These are phyloP conservation scores for Trichosporon faecale DNA, from an alignment of 1,284 basidiomycete species.

Conservation along the genomic window DNA sequence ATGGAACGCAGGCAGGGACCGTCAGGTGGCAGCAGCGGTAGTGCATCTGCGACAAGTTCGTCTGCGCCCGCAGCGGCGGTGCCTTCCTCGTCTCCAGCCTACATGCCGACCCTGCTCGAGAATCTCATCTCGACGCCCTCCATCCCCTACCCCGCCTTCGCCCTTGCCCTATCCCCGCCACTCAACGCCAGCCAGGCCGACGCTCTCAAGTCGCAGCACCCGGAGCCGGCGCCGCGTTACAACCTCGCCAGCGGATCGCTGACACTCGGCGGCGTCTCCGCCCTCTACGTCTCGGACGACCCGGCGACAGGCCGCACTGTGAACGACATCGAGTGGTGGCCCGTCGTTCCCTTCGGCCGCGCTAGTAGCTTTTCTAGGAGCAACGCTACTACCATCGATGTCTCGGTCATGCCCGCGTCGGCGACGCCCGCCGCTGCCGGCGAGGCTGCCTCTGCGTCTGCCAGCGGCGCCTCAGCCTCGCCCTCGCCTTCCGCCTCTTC, in stretches of 20 bases:
- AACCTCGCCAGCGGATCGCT: conserved; percentile 28
- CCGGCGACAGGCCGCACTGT: conserved; percentile 29
- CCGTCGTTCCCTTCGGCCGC: conserved; percentile 41
- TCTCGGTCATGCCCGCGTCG: background rate
- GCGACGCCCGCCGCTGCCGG: background rate
- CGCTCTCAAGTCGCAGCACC: conserved; percentile 7
- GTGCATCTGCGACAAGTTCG: conserved; percentile 7
- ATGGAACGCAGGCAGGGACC: background rate
- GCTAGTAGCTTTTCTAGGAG: background rate
- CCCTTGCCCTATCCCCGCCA: conserved; percentile 35
- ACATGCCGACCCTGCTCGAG: conserved; percentile 42
- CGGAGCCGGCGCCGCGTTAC: conserved; percentile 25
- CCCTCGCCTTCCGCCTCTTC: background rate
- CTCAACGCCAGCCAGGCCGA: conserved; percentile 6
- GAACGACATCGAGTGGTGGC: conserved; percentile 42
- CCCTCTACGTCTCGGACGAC: conserved; percentile 32
- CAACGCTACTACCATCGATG: background rate
- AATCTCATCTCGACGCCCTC: conserved; percentile 30
- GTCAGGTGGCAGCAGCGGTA: background rate
- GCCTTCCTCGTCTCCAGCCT: conserved; percentile 18
- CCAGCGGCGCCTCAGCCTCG: background rate
- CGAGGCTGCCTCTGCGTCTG: background rate
- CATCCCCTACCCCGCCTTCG: conserved; percentile 43
- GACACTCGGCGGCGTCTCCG: conserved; percentile 45
- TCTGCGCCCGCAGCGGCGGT: conserved; percentile 12